Evolutionary conservation across 2,329 filamentous ascomycete species (phyloP), one percentile per base, ranked within the genome.

Genomic region (Mollisiaceae sp.): DNA sequence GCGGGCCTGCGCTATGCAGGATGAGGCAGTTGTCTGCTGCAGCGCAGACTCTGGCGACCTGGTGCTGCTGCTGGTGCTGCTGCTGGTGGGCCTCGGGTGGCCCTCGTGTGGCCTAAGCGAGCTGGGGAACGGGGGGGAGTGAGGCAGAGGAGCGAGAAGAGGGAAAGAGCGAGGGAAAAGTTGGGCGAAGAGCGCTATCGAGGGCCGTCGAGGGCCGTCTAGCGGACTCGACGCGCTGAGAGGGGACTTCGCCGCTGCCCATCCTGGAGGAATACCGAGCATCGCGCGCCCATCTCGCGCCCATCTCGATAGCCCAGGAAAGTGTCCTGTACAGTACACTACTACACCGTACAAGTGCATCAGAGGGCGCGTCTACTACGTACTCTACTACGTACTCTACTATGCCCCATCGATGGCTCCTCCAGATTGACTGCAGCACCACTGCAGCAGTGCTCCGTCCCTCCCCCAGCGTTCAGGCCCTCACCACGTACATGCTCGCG

Each of bases 251-350:
- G 50, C 39, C 57, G 35, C 57, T 27, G 57, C 57, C 18, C 20
- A 39, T 39, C 60, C 47, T 47, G 63, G 54, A 36, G 50, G 52
- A 55, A 20, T 64, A 64, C 65, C 61, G 66, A 64, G 22, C 11
- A 59, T n/a, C n/a, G n/a, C n/a, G n/a, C n/a, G n/a, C n/a, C n/a
- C n/a, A n/a, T n/a, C n/a, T n/a, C n/a, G n/a, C n/a, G n/a, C n/a
- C n/a, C n/a, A n/a, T n/a, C n/a, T n/a, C n/a, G n/a, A n/a, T n/a
- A n/a, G n/a, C n/a, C n/a, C n/a, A n/a, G n/a, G n/a, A n/a, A n/a
- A n/a, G n/a, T n/a, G n/a, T n/a, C n/a, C n/a, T n/a, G n/a, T n/a
- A n/a, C 47, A 32, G 8, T 15, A 52, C 12, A 24, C 8, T 24
- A 24, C 45, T 50, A 11, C 15, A 32, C 43, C n/a, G 43, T 47